Evolutionary conservation across 805 yeast genomes (phyloP), one percentile per base, ranked within the genome.

Genomic region (Wickerhamiella azymoides): DNA sequence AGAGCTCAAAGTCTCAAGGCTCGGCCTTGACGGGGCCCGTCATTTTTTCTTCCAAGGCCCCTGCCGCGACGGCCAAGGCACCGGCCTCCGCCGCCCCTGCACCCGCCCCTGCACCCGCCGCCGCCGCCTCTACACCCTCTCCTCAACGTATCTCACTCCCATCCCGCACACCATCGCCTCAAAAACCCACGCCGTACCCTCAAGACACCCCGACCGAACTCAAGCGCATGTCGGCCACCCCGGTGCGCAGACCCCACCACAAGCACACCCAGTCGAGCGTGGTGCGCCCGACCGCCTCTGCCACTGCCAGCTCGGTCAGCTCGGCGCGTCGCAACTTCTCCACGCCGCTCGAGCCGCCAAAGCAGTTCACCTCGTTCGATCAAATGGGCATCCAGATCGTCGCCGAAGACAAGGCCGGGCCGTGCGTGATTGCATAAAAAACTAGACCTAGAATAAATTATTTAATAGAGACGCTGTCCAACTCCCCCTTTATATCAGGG

Each of bases 401-500:
- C 8, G 21, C 55, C 11, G 47, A 40, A 28, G 52, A 49, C 19
- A 47, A 49, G 36, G 43, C 35, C 13, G 57, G 54, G 30, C 50
- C 50, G 32, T 54, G 58, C 36, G 40, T 43, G 6, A 42, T 52
- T 11, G 46, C 45, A 46, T 52, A 36, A 28, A 14, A 27, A n/a
- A 5, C 30, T 14, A 7, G 16, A 18, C 10, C 7, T 8, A 40
- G 27, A 28, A 14, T 10, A 27, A 13, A 16, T 35, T 35, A 17
- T 6, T 17, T 26, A 11, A 39, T 32, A 39, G 14, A 17, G 24
- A 11, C 37, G 2, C 13, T 13, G 3, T 14, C 73, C 5, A 88
- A 81, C 2, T 69, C 71, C 0, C 59, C 68, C 9, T 68, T 66
- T 51, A 89, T 60, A 45, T 81, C 86, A 1, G 96, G 96, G 56